Percentiles rank a stretch among this genome's conserved stretches.
phyloP scores from a whole-genome alignment of 495 filamentous ascomycete species.

The Hypoxylon rickii region DNA sequence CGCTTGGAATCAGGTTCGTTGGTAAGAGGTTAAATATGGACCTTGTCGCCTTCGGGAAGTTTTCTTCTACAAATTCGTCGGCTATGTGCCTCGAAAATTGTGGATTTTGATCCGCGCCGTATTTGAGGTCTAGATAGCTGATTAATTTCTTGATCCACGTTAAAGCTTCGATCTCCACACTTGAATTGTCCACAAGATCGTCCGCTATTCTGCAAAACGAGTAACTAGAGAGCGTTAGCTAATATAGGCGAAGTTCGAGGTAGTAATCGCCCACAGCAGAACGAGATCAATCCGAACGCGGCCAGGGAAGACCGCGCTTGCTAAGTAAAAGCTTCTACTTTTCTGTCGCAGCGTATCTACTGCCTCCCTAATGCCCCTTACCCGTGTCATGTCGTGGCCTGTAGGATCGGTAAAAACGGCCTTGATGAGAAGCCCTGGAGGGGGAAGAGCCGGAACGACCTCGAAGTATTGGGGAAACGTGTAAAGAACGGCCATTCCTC shows the following conservation, averaged over 20 bases:
- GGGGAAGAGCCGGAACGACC: constrained; percentile 43
- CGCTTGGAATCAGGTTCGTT: constrained; percentile 51
- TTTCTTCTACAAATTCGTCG: constrained; percentile 41
- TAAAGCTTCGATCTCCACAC: constrained; percentile 47
- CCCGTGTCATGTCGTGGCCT: constrained; percentile 55
- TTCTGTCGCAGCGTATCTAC: constrained; percentile 57
- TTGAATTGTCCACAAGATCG: constrained; percentile 66
- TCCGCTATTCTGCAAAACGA: constrained; percentile 74
- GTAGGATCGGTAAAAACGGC: constrained; percentile 49
- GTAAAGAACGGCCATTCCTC: constrained; percentile 60
- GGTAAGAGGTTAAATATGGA: constrained; percentile 60
- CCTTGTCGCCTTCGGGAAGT: constrained; percentile 53
- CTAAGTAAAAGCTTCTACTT: constrained; percentile 71
- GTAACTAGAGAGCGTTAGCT: constrained; percentile 53
- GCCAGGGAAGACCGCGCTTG: constrained; percentile 65
- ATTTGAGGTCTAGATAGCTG: constrained; percentile 52
- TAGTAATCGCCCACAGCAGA: constrained; percentile 50
- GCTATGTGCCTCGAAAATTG: constrained; percentile 14
- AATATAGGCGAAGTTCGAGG: constrained; percentile 5
- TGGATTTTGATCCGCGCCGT: constrained; percentile 15
- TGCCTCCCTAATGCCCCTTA: constrained; percentile 60
- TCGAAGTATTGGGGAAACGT: constrained; percentile 58
- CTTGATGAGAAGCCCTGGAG: constrained; percentile 49
- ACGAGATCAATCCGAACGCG: constrained; percentile 67
- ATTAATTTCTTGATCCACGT: constrained; percentile 58